phyloP scores from a whole-genome alignment of 352 stramenopile species.

The Phytopythium montanum region DNA sequence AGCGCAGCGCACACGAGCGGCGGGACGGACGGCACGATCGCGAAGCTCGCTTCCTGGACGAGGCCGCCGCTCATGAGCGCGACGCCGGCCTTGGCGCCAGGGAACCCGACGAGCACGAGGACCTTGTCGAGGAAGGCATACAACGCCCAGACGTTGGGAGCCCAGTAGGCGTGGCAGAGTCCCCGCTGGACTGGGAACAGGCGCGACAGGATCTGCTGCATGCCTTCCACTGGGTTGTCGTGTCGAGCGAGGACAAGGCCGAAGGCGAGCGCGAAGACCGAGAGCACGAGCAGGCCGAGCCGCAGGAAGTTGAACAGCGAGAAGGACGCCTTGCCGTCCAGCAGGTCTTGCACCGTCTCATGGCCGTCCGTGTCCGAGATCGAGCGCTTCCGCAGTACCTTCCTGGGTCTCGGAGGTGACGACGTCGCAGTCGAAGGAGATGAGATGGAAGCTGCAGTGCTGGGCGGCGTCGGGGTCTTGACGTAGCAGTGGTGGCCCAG shows the following conservation, averaged over 20 bases:
- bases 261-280: slow-evolving; percentile 82
- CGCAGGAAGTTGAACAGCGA: slow-evolving; percentile 67
- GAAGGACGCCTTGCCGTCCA: slow-evolving; percentile 56
- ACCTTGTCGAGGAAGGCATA: slow-evolving; percentile 92
- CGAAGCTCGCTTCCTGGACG: slow-evolving; percentile 77
- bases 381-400: slow-evolving; percentile 42
- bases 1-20: slow-evolving; percentile 72
- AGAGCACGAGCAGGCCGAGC: slow-evolving; percentile 83
- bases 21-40: slow-evolving; percentile 60
- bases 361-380: slow-evolving; percentile 71
- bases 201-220: slow-evolving; percentile 88
- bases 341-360: slow-evolving; percentile 57
- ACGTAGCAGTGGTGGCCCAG: slow-evolving; percentile 90
- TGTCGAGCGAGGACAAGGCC: slow-evolving; percentile 57
- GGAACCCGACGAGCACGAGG: slow-evolving; percentile 44
- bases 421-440: not conserved
- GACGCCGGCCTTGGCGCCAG: slow-evolving; percentile 27
- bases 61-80: slow-evolving; percentile 84
- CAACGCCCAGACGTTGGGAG: slow-evolving; percentile 97
- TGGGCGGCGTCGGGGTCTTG: slow-evolving; percentile 10
- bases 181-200: slow-evolving; percentile 97
- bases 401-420: slow-evolving; percentile 3
- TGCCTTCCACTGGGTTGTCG: slow-evolving; percentile 38
- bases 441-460: not conserved
- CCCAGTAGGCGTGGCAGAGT: slow-evolving; percentile 98